These are phyloP conservation scores for Litchi chinensis DNA, from an alignment of 345 rosid species.

Conservation along the genomic window DNA sequence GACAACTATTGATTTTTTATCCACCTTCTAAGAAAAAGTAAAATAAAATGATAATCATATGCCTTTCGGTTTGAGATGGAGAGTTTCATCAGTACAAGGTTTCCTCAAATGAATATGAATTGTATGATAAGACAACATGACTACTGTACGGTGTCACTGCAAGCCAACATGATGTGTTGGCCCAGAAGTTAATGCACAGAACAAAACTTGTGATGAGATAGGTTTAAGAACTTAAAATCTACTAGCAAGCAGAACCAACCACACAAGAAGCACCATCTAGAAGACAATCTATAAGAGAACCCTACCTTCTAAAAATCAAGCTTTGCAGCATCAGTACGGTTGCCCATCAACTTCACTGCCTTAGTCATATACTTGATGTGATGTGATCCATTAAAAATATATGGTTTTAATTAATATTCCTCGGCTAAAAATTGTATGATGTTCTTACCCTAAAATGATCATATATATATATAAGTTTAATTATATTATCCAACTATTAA, in stretches of 20 bases:
- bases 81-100: not conserved
- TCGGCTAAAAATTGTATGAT: no score
- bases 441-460: no score
- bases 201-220: not conserved
- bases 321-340: constrained; percentile 77
- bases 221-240: not conserved
- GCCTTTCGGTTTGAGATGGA: not conserved
- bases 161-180: not conserved
- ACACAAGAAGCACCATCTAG: not conserved
- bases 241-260: not conserved
- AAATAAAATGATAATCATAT: not conserved
- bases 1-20: not conserved
- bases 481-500: no score
- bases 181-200: not conserved
- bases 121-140: not conserved
- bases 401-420: no score
- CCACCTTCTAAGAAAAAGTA: not conserved
- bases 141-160: not conserved
- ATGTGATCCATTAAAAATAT: no score
- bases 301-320: constrained; percentile 86
- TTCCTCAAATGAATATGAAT: not conserved
- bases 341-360: constrained; percentile 78
- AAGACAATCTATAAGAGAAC: not conserved
- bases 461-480: no score
- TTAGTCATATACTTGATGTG: constrained; percentile 18